Percentiles rank a stretch among this genome's conserved stretches.
phyloP scores from a whole-genome alignment of 2,329 filamentous ascomycete genomes.

The Cryphonectria carpinicola region DNA sequence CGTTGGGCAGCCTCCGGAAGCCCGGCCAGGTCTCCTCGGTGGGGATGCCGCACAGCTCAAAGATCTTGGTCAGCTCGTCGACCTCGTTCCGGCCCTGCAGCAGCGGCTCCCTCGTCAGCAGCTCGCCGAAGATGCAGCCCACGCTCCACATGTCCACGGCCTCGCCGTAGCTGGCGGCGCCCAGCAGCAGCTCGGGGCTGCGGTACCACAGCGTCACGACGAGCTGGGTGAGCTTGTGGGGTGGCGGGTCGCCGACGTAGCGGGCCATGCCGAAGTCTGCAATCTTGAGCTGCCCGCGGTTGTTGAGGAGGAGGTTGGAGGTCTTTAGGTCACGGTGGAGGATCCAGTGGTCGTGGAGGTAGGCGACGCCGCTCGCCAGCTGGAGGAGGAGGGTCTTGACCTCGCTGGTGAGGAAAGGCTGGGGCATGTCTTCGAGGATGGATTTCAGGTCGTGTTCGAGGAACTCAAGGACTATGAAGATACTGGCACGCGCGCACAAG shows the following conservation, averaged over 20 bases:
- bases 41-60: slow-evolving; percentile 85
- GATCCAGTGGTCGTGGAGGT: slow-evolving; percentile 89
- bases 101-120: slow-evolving; percentile 80
- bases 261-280: slow-evolving; percentile 98
- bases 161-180: slow-evolving; percentile 72
- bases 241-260: slow-evolving; percentile 77
- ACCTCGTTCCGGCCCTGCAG: slow-evolving; percentile 92
- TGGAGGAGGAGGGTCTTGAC: slow-evolving; percentile 89
- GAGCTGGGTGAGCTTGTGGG: slow-evolving; percentile 77
- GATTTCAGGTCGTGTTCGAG: slow-evolving; percentile 96
- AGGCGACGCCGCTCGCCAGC: slow-evolving; percentile 77
- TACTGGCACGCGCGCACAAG: slow-evolving; percentile 53
- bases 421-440: slow-evolving; percentile 89
- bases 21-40: slow-evolving; percentile 82
- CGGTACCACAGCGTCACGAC: slow-evolving; percentile 99
- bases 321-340: slow-evolving; percentile 93
- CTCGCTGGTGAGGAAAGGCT: slow-evolving; percentile 91
- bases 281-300: slow-evolving; percentile 91
- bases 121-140: slow-evolving; percentile 93
- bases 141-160: slow-evolving; percentile 95
- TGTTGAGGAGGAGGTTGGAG: slow-evolving; percentile 91
- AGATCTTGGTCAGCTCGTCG: slow-evolving; percentile 85
- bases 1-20: slow-evolving; percentile 87
- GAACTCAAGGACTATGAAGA: slow-evolving; percentile 96
- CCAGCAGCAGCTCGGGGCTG: slow-evolving; percentile 85